Evolutionary conservation across 2,329 filamentous ascomycete species (phyloP), one percentile per base, ranked within the genome.

Genomic region (Sporothrix luriei): DNA sequence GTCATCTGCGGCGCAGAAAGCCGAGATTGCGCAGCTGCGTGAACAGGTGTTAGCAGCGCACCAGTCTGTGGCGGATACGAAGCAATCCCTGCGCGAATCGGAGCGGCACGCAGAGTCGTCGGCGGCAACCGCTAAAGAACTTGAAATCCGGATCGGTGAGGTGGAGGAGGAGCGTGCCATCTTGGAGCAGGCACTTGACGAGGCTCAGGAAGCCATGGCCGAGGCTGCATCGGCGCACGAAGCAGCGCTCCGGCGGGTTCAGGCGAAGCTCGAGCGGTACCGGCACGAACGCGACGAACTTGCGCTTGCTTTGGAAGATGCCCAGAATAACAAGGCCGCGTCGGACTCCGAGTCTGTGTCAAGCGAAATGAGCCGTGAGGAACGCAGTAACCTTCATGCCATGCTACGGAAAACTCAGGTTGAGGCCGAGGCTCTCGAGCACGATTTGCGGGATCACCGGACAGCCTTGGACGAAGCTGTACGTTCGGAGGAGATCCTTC

Each of bases 391-490:
- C 70, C 79, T 91, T 24, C 86, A 88, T 72, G 81, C 84, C 67
- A 83, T 87, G 78, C 81, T 89, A 33, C 87, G 87, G 71, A 84
- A 87, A 74, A 85, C 85, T 24, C 88, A 90, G 77, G 82, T 87
- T 14, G 86, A 90, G 75, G 82, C 85, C 54, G 87, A 92, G 77
- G 85, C 88, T 46, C 83, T 95, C n/a, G 89, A 92, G 74, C 84
- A 91, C 70, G 88, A 91, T 75, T 84, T 95, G 38, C 83, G 85
- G 6, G 87, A 91, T 75, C 88, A 91, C 72, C 89, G 92, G 69
- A 83, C 87, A 69, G 84, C 87, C 16, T 86, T 94, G 64, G 85
- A 86, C 52, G 79, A 82, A 43, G 81, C 88, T 38, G 79, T 82
- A 46, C 80, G 80, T 16, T 84, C 85, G n/a, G 88, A 91, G 74